phyloP scores from a whole-genome alignment of 768 basidiomycete genomes.

The Pulveroboletus sp. region DNA sequence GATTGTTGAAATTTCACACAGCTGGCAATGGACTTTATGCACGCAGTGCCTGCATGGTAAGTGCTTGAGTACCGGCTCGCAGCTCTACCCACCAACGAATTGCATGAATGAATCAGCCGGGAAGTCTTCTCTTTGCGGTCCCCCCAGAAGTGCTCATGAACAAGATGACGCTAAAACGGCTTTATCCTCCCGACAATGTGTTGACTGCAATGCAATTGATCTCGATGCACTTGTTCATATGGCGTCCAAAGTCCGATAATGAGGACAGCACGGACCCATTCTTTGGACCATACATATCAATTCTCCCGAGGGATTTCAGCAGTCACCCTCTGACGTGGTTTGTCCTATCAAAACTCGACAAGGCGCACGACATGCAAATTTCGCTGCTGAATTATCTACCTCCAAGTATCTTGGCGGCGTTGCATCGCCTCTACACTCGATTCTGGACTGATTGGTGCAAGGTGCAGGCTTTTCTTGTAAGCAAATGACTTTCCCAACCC shows the following conservation, averaged over 20 bases:
- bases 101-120: conserved; percentile 38
- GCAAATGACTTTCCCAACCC: conserved; percentile 14
- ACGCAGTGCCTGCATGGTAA: conserved; percentile 38
- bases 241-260: conserved; percentile 44
- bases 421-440: conserved; percentile 43
- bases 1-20: conserved; percentile 17
- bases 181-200: conserved; percentile 46
- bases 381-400: conserved; percentile 48
- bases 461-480: conserved; percentile 52
- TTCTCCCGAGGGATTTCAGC: conserved; percentile 70
- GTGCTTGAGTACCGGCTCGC: conserved; percentile 30
- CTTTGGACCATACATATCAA: conserved; percentile 77
- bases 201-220: conserved; percentile 73
- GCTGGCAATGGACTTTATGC: conserved; percentile 74
- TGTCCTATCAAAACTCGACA: conserved; percentile 28
- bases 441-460: conserved; percentile 61
- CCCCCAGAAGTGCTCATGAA: conserved; percentile 76
- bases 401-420: conserved; percentile 37
- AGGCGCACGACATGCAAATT: conserved; percentile 13
- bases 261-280: conserved; percentile 48
- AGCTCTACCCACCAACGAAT: background rate
- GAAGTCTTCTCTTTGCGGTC: conserved; percentile 60
- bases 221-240: conserved; percentile 74
- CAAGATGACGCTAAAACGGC: conserved; percentile 56
- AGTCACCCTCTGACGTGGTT: conserved; percentile 84